phyloP scores from a whole-genome alignment of 1,139 yeast species.

The Debaryomyces psychrophilus region DNA sequence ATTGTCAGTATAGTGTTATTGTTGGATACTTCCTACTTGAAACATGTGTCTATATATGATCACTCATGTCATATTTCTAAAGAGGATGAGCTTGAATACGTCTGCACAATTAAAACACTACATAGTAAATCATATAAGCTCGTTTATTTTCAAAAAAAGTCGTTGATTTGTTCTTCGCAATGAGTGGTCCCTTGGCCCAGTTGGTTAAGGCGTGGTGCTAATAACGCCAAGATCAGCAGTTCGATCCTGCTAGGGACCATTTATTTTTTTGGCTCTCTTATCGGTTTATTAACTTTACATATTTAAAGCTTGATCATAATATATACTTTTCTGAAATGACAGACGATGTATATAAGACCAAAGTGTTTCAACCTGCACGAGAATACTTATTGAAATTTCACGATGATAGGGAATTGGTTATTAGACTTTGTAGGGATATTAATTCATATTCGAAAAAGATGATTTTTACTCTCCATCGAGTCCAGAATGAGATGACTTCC shows the following conservation, averaged over 20 bases:
- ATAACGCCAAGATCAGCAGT: conserved; percentile 84
- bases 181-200: conserved; percentile 78
- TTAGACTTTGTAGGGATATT: conserved; percentile 39
- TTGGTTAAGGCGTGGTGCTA: conserved; percentile 92
- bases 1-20: not conserved
- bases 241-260: conserved; percentile 87
- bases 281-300: not conserved
- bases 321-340: conserved; percentile 36
- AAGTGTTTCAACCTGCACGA: conserved; percentile 23
- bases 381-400: conserved; percentile 23
- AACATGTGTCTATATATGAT: too few species aligned
- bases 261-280: conserved; percentile 19
- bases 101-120: too few species aligned
- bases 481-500: conserved; percentile 15
- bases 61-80: too few species aligned
- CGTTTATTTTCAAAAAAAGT: not conserved
- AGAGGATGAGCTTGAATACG: too few species aligned
- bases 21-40: too few species aligned
- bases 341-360: conserved; percentile 52
- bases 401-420: conserved; percentile 39
- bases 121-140: not conserved
- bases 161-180: not conserved
- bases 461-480: conserved; percentile 41
- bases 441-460: conserved; percentile 42
- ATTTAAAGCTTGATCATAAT: too few species aligned